Conservation (phyloP, 345 rosid species). For the Eucalyptus guilfoylei region DNA sequence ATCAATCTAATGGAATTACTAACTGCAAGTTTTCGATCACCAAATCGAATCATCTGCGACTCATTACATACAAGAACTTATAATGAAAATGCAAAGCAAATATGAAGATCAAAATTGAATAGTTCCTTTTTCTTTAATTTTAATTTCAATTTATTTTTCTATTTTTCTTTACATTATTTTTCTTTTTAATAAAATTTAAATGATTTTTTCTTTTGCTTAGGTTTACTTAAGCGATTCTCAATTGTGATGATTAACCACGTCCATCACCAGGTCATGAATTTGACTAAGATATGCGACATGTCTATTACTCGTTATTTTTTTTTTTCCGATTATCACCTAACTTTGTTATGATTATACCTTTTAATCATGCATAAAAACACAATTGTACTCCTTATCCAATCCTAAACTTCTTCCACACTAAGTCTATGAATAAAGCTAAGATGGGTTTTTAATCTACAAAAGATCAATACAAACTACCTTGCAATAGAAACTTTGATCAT, state of each 20-base stretch:
- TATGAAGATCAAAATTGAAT: neutral
- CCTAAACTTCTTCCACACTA: neutral
- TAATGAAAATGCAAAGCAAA: neutral
- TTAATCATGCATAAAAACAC: neutral
- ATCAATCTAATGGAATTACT: neutral
- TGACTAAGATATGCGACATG: neutral
- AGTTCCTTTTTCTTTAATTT: neutral
- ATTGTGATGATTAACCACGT: neutral
- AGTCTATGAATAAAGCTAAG: neutral
- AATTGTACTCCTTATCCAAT: neutral
- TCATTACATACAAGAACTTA: neutral
- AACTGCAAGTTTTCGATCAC: neutral
- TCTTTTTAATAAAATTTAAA: neutral
- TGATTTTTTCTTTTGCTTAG: neutral
- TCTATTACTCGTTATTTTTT: neutral
- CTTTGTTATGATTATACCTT: neutral
- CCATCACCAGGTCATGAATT: neutral
- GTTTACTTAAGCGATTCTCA: neutral
- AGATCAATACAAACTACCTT: neutral
- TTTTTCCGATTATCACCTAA: neutral
- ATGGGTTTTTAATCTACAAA: no score
- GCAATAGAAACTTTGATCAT: neutral
- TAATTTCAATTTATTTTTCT: neutral
- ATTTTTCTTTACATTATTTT: neutral
- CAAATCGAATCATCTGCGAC: accelerated